These are phyloP conservation scores for Bidens hawaiensis DNA, from an alignment of 140 eudicot genomes.

Conservation along the genomic window DNA sequence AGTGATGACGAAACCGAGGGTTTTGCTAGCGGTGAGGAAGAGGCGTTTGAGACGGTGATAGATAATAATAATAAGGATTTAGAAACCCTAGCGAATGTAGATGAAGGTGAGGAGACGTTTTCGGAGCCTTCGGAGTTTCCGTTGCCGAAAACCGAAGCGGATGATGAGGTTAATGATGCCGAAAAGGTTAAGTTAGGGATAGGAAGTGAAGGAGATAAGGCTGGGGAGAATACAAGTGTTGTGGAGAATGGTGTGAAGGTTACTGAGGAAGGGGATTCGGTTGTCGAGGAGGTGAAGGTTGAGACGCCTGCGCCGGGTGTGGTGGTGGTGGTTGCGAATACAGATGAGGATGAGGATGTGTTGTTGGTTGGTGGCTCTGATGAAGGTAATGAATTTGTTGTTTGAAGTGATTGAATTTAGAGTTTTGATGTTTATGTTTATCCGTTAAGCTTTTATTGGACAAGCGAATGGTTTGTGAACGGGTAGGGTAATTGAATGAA, in stretches of 20 bases:
- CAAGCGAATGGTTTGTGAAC: no score
- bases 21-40: constrained; percentile 66
- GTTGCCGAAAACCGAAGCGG: no score
- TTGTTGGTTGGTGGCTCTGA: constrained; percentile 27
- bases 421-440: no score
- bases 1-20: constrained; percentile 40
- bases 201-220: constrained; percentile 18
- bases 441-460: no score
- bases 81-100: constrained; percentile 28
- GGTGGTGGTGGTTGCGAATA: no score
- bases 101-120: constrained; percentile 25
- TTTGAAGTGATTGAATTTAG: no score
- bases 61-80: constrained; percentile 29
- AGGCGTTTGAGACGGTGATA: constrained; percentile 43
- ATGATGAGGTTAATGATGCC: constrained; percentile 22
- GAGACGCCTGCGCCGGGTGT: no score
- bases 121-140: constrained; percentile 29
- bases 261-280: constrained; percentile 40
- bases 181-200: constrained; percentile 12
- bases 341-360: constrained; percentile 31
- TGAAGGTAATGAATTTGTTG: constrained; percentile 10
- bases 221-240: constrained; percentile 24
- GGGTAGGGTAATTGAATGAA: no score
- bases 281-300: constrained; percentile 35
- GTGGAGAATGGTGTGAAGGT: constrained; percentile 29